Evolutionary conservation across 176 grass and related monocot species (phyloP), one percentile per base, ranked within the genome.

Genomic region (Oryza officinalis): DNA sequence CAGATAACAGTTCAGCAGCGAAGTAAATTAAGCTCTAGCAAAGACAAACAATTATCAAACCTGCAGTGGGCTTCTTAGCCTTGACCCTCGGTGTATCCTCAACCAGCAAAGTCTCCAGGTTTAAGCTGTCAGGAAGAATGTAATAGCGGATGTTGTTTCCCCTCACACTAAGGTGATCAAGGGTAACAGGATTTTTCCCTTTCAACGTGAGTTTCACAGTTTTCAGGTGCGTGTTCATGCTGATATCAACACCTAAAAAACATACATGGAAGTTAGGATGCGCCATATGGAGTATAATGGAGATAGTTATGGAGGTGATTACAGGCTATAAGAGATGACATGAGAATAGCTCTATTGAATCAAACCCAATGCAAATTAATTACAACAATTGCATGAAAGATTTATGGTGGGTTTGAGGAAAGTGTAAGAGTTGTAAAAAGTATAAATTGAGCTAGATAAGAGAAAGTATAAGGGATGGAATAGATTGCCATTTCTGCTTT

Each of bases 161-260:
- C 66, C 92, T 86, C 50, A 94, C 89, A 26, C 89, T 91, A 27
- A 94, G 89, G 77, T 91, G 89, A 75, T 94, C 92, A 80, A 94
- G 87, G 60, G 83, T 87, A 80, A 92, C 92, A 57, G 89, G 87
- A 79, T 88, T 91, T 75, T 91, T 91, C 25, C 92, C 92, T 81
- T 86, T 86, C 81, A 92, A 33, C 8, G 87, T 94, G 14, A 94
- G 86, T 77, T 94, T 94, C 26, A 94, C 92, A 59, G 92, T 94
- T 73, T 94, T 92, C 43, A 94, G 81, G 79, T 94, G 92, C 37
- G 92, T 94, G 69, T 94, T 94, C 92, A 94, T 94, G 83, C 89
- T 91, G 78, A 94, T 94, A 79, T 94, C 89, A 75, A 92, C 89
- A 20, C 92, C 92, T 94, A 71, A 32, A 85, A 86, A 40, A 73